Conservation (phyloP, 176 grass and related monocot genomes). For the Lolium perenne region DNA sequence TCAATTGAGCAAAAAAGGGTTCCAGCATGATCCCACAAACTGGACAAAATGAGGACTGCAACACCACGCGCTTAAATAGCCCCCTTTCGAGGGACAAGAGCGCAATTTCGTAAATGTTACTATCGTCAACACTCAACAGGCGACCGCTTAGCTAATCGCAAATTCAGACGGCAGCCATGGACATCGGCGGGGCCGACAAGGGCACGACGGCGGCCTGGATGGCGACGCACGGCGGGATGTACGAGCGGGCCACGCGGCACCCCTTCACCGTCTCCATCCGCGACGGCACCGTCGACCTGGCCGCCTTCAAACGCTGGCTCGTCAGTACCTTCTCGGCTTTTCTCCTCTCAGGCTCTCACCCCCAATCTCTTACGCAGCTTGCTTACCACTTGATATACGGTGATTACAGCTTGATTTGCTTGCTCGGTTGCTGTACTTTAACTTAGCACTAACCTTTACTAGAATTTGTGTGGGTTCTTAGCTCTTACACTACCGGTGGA, state of each 20-base stretch:
- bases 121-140: too few relatives aligned
- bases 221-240: constrained; percentile 53
- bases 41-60: too few relatives aligned
- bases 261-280: constrained; percentile 78
- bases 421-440: background rate
- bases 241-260: constrained; percentile 74
- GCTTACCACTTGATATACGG: background rate
- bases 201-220: constrained; percentile 62
- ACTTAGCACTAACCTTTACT: background rate
- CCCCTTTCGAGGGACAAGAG: too few relatives aligned
- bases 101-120: too few relatives aligned
- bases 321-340: constrained; percentile 48
- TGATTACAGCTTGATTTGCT: background rate
- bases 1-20: too few relatives aligned
- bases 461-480: background rate
- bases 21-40: too few relatives aligned
- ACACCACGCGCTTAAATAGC: too few relatives aligned
- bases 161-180: constrained; percentile 45
- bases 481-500: background rate
- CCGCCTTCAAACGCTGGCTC: constrained; percentile 87
- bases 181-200: constrained; percentile 17
- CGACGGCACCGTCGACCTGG: constrained; percentile 65
- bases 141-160: background rate
- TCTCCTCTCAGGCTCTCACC: background rate
- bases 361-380: background rate